These are phyloP conservation scores for Penicillium robsamsonii DNA, from an alignment of 495 filamentous ascomycete genomes.

Conservation along the genomic window DNA sequence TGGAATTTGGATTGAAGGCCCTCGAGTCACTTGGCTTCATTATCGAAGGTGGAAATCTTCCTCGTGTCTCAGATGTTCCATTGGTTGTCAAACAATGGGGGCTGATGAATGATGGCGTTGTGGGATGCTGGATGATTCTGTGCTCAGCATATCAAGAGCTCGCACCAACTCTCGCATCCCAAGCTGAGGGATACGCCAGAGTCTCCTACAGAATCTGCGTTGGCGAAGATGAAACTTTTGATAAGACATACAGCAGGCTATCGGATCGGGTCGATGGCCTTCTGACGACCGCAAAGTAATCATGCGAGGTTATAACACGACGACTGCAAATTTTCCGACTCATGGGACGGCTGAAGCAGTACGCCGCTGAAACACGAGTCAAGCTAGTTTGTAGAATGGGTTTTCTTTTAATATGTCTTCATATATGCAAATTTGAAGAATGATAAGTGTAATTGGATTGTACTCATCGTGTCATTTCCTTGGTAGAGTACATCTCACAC, in stretches of 20 bases:
- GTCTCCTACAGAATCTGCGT: slow-evolving; percentile 40
- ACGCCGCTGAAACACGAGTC: too few species aligned
- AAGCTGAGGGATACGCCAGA: slow-evolving; percentile 35
- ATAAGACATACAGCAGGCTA: slow-evolving; percentile 21
- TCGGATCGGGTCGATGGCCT: slow-evolving; percentile 18
- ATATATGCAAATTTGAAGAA: too few species aligned
- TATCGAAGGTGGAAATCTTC: slow-evolving; percentile 34
- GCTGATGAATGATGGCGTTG: slow-evolving; percentile 22
- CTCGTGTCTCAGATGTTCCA: slow-evolving; percentile 7
- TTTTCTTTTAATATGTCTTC: too few species aligned
- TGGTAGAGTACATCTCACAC: too few species aligned
- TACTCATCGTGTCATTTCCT: too few species aligned
- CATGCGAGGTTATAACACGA: too few species aligned
- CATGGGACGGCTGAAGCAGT: too few species aligned
- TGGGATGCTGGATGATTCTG: slow-evolving; percentile 39
- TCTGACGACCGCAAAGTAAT: background rate
- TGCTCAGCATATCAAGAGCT: slow-evolving; percentile 25
- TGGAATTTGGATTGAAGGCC: slow-evolving; percentile 18
- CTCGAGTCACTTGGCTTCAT: slow-evolving; percentile 43
- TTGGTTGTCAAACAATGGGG: slow-evolving; percentile 46
- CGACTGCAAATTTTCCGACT: too few species aligned
- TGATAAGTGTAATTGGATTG: too few species aligned
- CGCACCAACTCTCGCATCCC: slow-evolving; percentile 24
- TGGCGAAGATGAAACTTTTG: slow-evolving; percentile 48
- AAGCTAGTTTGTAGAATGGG: background rate